phyloP scores from a whole-genome alignment of 2,329 filamentous ascomycete genomes.

The Dothiorella sarmentorum region DNA sequence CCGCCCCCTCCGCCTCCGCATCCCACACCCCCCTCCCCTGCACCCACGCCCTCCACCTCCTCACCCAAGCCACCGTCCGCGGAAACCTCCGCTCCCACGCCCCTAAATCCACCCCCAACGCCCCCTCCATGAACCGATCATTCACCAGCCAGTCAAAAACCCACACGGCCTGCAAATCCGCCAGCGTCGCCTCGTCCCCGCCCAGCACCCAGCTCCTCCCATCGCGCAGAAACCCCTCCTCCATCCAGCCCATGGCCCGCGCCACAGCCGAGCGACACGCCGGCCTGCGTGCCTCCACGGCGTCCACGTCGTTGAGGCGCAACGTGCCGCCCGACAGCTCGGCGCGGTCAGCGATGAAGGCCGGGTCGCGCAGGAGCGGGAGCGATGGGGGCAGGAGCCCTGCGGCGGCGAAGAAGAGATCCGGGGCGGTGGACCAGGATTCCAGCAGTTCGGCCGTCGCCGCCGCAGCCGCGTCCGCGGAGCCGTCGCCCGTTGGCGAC shows the following conservation, averaged over 20 bases:
- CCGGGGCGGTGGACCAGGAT: conserved; percentile 52
- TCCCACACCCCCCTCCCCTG: neutral
- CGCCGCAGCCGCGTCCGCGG: conserved; percentile 20
- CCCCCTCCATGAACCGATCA: conserved; percentile 42
- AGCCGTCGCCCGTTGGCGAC: neutral
- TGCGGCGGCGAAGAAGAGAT: conserved; percentile 52
- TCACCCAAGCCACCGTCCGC: neutral
- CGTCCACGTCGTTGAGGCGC: conserved; percentile 30
- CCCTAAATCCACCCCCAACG: conserved; percentile 48
- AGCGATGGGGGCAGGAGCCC: conserved; percentile 52
- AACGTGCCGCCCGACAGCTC: neutral
- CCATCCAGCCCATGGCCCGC: conserved; percentile 55
- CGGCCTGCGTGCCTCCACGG: conserved; percentile 44
- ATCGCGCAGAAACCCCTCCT: conserved; percentile 61
- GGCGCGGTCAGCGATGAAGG: neutral
- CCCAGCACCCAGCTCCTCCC: conserved; percentile 61
- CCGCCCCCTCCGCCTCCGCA: conserved; percentile 10
- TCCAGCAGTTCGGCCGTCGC: conserved; percentile 56
- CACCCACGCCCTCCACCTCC: neutral
- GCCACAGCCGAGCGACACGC: conserved; percentile 57
- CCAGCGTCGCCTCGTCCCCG: conserved; percentile 50
- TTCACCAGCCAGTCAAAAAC: conserved; percentile 59
- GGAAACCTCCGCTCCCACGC: neutral
- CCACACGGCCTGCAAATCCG: conserved; percentile 65
- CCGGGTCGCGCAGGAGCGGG: conserved; percentile 9